A percentile compares a stretch with the other conserved stretches of the same genome.
Evolutionary conservation across 192 early-diverging fungal genomes (phyloP).

Genomic region (Gonapodya sp.): DNA sequence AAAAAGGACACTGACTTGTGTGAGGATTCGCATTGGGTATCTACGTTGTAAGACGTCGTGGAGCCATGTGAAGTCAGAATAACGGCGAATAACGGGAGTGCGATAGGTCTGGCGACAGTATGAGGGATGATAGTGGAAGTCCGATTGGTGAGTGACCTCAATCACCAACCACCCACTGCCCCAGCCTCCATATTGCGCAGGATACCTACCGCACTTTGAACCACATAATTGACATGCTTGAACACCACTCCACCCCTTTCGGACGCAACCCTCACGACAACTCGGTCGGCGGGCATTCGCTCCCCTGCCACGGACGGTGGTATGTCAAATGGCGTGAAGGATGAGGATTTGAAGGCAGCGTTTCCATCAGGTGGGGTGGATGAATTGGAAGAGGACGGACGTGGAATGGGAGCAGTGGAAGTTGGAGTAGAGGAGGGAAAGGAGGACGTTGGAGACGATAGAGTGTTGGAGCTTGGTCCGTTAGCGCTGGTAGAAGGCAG

Average conservation of each 20-base stretch:
- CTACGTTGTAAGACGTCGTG: constrained; percentile 61
- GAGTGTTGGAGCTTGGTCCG: background rate
- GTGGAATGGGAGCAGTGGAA: background rate
- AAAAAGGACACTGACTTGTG: background rate
- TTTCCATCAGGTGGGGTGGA: no score
- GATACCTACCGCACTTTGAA: constrained; percentile 29
- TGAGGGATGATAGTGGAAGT: background rate
- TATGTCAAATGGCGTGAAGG: background rate
- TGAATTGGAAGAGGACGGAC: no score
- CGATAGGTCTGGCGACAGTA: constrained; percentile 22
- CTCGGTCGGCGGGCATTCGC: constrained; percentile 23
- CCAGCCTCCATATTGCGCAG: no score
- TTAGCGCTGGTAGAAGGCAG: background rate
- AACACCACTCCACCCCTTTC: constrained; percentile 55
- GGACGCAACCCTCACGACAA: constrained; percentile 34
- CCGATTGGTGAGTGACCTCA: background rate
- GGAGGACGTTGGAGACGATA: no score
- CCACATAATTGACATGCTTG: constrained; percentile 81
- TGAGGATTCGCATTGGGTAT: constrained; percentile 59
- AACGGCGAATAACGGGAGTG: constrained; percentile 63
- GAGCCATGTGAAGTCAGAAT: constrained; percentile 88
- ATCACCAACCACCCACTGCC: no score
- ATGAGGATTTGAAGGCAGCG: background rate
- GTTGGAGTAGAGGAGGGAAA: background rate
- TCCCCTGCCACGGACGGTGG: background rate